phyloP scores from a whole-genome alignment of 1,284 basidiomycete genomes.

The Pseudozyma sp. region DNA sequence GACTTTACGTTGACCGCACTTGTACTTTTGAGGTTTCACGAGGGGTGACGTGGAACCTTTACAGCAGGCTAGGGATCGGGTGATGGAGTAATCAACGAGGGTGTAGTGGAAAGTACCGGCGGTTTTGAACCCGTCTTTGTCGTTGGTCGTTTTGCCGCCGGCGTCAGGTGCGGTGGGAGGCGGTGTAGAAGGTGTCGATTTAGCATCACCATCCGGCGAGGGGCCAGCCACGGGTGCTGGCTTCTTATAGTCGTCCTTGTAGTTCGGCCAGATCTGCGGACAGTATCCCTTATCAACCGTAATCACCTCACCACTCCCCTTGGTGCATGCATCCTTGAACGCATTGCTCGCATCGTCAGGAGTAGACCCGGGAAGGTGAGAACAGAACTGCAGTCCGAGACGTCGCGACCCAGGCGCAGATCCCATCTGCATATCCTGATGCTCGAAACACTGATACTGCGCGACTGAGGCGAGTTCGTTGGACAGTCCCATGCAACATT shows the following conservation, averaged over 20 bases:
- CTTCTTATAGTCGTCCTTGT: conserved; percentile 20
- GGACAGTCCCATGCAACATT: conserved; percentile 28
- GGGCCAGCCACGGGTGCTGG: conserved; percentile 8
- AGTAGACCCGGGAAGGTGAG: conserved; percentile 6
- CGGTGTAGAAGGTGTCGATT: not conserved
- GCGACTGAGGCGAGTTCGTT: not conserved
- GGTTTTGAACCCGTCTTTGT: conserved; percentile 30
- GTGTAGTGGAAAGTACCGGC: conserved; percentile 34
- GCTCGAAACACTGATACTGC: conserved; percentile 16
- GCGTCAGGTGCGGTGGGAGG: conserved; percentile 5
- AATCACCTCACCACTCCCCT: conserved; percentile 1
- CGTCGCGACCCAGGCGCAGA: conserved; percentile 14
- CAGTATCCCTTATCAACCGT: conserved; percentile 20
- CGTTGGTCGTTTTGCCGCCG: conserved; percentile 21
- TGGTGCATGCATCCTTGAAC: conserved; percentile 15
- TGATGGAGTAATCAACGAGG: conserved; percentile 34
- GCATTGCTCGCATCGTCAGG: conserved; percentile 1
- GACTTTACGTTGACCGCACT: conserved; percentile 36
- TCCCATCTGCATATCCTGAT: conserved; percentile 11
- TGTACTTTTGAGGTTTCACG: conserved; percentile 18
- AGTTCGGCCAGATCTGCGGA: conserved; percentile 38
- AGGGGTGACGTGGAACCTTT: conserved; percentile 18
- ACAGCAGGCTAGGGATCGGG: conserved; percentile 29
- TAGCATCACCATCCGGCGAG: not conserved
- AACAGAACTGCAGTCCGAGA: conserved; percentile 27